Base-by-base conservation (phyloP, 1,284 basidiomycete genomes). In the Golubevia sp. region DNA sequence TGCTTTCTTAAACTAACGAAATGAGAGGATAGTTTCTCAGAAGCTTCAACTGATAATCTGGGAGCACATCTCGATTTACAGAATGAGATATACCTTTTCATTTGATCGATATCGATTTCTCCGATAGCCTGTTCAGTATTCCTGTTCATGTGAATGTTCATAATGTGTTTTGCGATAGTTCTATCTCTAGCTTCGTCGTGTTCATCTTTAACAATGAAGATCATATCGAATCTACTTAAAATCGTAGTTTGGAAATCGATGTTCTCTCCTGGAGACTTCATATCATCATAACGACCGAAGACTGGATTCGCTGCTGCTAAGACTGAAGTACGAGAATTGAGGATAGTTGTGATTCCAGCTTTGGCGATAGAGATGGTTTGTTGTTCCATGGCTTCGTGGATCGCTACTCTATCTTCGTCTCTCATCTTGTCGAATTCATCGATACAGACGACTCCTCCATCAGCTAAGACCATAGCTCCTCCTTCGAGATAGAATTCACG, bases 381-480 rank as follows among this genome's bases (percentile, higher is more conserved):
- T 83, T 99, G 96, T 81, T 99, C 96, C 96, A 99, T 99, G 18
- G 96, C 97, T 86, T 99, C 97, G 85, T 99, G 97, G 67, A 99
- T 99, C 0, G 97, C 97, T 1, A 99, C 97, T 64, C 97, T 90
- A 82, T 99, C 97, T 84, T 98, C 96, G 80, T 99, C 97, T 27
- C 96, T 88, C 97, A 99, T 99, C 87, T 99, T 99, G 87, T 99
- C 97, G 77, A 99, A 99, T 84, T 99, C 97, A 82, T 99, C 97
- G 79, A 99, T 99, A 83, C 97, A 99, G 21, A 99, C 97, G 15
- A 99, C 95, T 26, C 97, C 97, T 2, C 93, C 94, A 82, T 99
- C 97, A 0, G 97, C 97, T 27, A 99, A 88, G 7, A 99, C 97
- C 97, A 99, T 99, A 0, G 97, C 97, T 26, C 97, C 97, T 3